Evolutionary conservation across 352 stramenopile species (phyloP), one percentile per base, ranked within the genome.

Genomic region (Globisporangium camurandrum): DNA sequence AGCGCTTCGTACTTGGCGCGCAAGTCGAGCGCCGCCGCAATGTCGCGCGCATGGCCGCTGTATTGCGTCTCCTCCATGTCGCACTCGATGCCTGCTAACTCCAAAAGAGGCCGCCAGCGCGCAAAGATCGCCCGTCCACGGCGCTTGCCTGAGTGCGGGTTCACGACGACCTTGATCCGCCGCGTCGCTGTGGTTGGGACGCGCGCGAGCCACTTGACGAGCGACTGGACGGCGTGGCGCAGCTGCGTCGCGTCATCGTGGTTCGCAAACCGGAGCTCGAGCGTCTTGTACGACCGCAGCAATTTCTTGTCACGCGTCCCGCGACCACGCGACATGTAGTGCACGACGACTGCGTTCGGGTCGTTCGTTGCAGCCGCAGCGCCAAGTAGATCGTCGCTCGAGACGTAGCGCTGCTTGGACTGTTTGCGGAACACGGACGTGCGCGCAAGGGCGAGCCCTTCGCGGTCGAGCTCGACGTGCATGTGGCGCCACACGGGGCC

Each of bases 61-160:
- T 87, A 85, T 49, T 80, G 49, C 3, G 79, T 90, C 48, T 85
- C 77, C 54, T 87, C 76, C 51, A 90, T 75, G 51, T 88, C 75
- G 34, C 79, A 90, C 46, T 83, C 41, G 44, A 90, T 87, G 34
- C 74, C 64, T 4, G 76, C 76, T 12, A 85, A 57, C 45, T 78
- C 66, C 30, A 90, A 65, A 26, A 87, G 58, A 6, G 69, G 56
- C 49, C 61, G 61, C 75, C 76, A 88, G 10, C 74, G 64, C 33
- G 75, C 52, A 67, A 71, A 90, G 33, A 84, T 70, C 61, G 85
- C 63, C 11, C 73, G 71, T 23, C 74, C 79, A 10, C 65, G 73
- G 22, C 75, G 75, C 41, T 66, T 70, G 7, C 75, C 79, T 1
- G 75, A 85, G 61, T 88, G 70, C 9, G 79, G 79, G 62, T 90